These are phyloP conservation scores for Pseudopyrenochaeta lycopersici DNA, from an alignment of 2,329 filamentous ascomycete species.

Conservation along the genomic window DNA sequence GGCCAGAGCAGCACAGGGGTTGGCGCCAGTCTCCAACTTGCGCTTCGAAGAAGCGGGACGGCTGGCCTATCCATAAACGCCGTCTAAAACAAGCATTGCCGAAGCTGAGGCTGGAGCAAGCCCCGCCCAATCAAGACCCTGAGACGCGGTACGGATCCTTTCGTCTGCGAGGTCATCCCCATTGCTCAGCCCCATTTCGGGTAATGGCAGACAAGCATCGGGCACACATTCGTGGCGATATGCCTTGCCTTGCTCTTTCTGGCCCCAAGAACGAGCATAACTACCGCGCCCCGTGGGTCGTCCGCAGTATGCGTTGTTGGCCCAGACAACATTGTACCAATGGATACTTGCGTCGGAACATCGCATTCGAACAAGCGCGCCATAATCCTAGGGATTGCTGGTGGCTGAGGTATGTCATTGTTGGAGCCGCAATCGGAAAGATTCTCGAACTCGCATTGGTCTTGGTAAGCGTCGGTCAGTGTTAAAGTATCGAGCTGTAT, in stretches of 20 bases:
- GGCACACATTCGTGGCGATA: not conserved
- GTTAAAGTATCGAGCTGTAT: too few relatives aligned
- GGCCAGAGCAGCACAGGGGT: not conserved
- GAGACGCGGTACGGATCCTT: not conserved
- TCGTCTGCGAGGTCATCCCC: not conserved
- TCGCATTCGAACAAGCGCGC: not conserved
- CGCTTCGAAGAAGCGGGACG: not conserved
- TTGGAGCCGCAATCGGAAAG: not conserved
- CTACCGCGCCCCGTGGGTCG: not conserved
- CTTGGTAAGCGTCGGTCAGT: not conserved
- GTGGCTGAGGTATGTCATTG: not conserved
- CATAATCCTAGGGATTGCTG: not conserved
- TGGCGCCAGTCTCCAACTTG: not conserved
- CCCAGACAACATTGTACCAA: not conserved
- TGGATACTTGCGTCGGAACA: not conserved
- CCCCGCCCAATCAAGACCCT: not conserved
- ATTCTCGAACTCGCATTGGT: not conserved
- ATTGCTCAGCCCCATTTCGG: not conserved
- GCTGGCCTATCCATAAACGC: not conserved
- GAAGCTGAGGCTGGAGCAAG: slow-evolving; percentile 2
- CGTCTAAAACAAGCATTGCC: not conserved
- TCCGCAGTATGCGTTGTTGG: not conserved
- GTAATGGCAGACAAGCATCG: not conserved
- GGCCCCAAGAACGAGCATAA: not conserved
- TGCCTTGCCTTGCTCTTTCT: not conserved